Conservation (phyloP, 257 asterid species). For the Galeopsis tetrahit region DNA sequence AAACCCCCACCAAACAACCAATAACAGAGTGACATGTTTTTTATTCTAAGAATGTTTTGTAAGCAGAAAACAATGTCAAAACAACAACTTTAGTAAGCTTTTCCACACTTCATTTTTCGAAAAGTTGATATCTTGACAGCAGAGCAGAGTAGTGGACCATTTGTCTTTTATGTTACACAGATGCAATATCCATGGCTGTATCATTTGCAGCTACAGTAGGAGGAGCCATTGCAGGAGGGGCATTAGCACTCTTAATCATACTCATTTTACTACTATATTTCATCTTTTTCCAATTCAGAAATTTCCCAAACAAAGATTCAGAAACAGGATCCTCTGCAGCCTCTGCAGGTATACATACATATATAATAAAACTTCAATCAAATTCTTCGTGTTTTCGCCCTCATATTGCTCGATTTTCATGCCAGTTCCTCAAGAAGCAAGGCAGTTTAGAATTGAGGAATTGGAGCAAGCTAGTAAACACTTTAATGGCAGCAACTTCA, state of each 20-base stretch:
- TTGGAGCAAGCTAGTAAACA: constrained; percentile 68
- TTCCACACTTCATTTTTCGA: constrained; percentile 11
- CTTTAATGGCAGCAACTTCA: constrained; percentile 63
- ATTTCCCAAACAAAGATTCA: constrained; percentile 54
- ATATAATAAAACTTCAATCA: constrained; percentile 22
- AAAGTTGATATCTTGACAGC: constrained; percentile 38
- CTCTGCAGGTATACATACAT: constrained; percentile 52
- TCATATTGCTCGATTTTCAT: no score
- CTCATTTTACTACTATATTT: constrained; percentile 41
- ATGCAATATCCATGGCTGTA: constrained; percentile 59
- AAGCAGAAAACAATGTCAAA: constrained; percentile 24
- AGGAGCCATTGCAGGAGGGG: constrained; percentile 55
- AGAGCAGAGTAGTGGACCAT: constrained; percentile 49
- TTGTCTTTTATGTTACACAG: constrained; percentile 23
- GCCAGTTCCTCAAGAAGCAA: constrained; percentile 39
- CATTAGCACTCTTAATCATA: constrained; percentile 41
- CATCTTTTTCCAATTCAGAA: constrained; percentile 37
- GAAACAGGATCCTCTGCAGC: constrained; percentile 74
- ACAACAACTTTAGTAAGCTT: not conserved
- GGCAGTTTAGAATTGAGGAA: constrained; percentile 63
- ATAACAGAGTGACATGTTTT: constrained; percentile 4
- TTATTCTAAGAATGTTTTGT: constrained; percentile 21
- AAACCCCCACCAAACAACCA: constrained; percentile 11
- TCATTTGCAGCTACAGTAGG: constrained; percentile 58
- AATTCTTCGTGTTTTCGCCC: not conserved